Evolutionary conservation across 805 yeast species (phyloP).

Genomic region (Wickerhamiella lipophila): DNA sequence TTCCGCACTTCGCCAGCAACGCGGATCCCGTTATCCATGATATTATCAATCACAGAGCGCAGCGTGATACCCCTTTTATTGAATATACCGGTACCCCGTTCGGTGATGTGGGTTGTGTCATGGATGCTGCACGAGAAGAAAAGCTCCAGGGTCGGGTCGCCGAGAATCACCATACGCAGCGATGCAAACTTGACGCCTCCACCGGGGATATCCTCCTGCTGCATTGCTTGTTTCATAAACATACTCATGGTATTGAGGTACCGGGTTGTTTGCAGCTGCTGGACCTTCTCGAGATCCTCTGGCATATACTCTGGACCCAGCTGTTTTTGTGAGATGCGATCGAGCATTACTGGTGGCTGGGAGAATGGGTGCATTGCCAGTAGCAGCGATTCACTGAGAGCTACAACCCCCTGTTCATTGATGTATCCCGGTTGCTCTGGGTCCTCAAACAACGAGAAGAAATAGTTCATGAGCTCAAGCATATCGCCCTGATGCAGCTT

Average conservation of each 20-base stretch:
- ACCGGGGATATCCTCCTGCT: constrained; percentile 28
- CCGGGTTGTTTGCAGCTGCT: constrained; percentile 33
- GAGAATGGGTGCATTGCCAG: constrained; percentile 78
- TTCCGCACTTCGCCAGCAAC: constrained; percentile 83
- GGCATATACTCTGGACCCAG: constrained; percentile 38
- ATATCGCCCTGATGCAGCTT: constrained; percentile 57
- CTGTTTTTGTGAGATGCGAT: constrained; percentile 42
- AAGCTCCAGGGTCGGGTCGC: constrained; percentile 85
- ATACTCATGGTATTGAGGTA: constrained; percentile 78
- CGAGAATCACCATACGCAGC: constrained; percentile 85
- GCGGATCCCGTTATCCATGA: constrained; percentile 82
- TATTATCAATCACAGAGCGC: constrained; percentile 79
- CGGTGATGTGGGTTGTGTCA: constrained; percentile 47
- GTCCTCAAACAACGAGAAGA: constrained; percentile 62
- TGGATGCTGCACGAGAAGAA: constrained; percentile 62
- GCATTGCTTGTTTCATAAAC: constrained; percentile 77
- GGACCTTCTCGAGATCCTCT: constrained; percentile 32
- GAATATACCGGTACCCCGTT: constrained; percentile 35
- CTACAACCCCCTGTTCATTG: constrained; percentile 65
- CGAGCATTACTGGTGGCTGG: constrained; percentile 48
- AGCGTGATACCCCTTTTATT: constrained; percentile 38
- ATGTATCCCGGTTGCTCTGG: constrained; percentile 43
- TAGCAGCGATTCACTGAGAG: constrained; percentile 75
- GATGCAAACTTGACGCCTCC: constrained; percentile 50
- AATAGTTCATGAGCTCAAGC: constrained; percentile 64